phyloP scores from a whole-genome alignment of 768 basidiomycete genomes.

The Cyathus striatus region DNA sequence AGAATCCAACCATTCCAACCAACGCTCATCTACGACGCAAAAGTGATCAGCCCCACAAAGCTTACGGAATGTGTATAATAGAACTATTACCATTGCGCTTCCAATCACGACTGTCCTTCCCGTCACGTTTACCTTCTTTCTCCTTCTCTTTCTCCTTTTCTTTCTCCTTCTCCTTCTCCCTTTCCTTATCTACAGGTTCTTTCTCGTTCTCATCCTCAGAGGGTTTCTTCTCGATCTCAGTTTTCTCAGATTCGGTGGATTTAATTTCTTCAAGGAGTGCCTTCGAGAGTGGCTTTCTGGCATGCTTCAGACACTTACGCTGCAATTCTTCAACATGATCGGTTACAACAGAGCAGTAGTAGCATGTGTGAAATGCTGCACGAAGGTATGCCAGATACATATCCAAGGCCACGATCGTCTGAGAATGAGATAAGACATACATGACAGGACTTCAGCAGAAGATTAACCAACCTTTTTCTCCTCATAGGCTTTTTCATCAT shows the following conservation, averaged over 20 bases:
- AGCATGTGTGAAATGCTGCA: constrained; percentile 90
- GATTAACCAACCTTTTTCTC: constrained; percentile 58
- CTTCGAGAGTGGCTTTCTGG: constrained; percentile 71
- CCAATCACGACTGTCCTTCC: constrained; percentile 31
- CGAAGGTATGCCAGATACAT: constrained; percentile 92
- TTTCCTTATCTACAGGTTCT: constrained; percentile 28
- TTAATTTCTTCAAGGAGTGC: constrained; percentile 56
- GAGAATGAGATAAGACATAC: constrained; percentile 7
- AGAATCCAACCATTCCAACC: constrained; percentile 85
- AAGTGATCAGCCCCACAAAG: constrained; percentile 7
- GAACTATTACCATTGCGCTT: constrained; percentile 64
- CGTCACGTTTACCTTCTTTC: constrained; percentile 27
- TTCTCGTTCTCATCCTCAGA: constrained; percentile 35
- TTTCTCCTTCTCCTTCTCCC: constrained; percentile 31
- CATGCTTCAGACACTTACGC: constrained; percentile 90
- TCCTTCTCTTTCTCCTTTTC: constrained; percentile 31
- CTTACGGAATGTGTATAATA: too few relatives aligned
- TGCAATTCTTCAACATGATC: constrained; percentile 95
- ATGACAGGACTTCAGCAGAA: constrained; percentile 6
- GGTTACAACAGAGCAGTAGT: constrained; percentile 92
- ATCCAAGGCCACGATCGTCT: constrained; percentile 84
- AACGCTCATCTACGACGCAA: constrained; percentile 65
- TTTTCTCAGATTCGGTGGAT: constrained; percentile 50
- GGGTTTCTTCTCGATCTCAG: constrained; percentile 39
- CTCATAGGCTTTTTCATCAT: constrained; percentile 63